Evolutionary conservation across 2,329 filamentous ascomycete genomes (phyloP).

Genomic region (Ophiostoma populinum): DNA sequence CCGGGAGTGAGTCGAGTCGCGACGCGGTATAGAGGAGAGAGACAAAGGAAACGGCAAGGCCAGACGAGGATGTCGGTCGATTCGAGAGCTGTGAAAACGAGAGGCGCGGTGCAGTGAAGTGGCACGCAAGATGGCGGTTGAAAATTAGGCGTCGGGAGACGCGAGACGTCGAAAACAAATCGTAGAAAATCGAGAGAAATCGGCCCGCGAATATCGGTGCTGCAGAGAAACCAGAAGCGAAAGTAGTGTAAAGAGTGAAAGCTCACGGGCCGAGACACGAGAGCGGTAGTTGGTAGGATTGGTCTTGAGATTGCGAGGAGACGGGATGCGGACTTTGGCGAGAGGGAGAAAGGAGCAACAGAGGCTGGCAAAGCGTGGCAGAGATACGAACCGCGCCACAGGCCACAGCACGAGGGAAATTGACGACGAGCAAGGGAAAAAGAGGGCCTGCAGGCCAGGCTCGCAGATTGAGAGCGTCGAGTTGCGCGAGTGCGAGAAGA

Average conservation of each 20-base stretch:
- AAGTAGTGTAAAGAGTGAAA: neutral
- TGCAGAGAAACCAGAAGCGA: neutral
- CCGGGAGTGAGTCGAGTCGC: neutral
- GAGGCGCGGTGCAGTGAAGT: slow-evolving; percentile 7
- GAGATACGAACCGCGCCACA: neutral
- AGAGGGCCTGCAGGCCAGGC: too few relatives aligned
- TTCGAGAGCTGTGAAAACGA: slow-evolving; percentile 5
- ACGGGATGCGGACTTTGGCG: neutral
- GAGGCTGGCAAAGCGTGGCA: neutral
- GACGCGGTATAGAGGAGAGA: neutral
- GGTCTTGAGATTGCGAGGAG: too few relatives aligned
- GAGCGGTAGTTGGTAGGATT: neutral
- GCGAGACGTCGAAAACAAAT: neutral
- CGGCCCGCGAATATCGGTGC: neutral
- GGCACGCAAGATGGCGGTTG: slow-evolving; percentile 1
- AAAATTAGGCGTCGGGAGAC: slow-evolving; percentile 4
- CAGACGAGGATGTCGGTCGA: neutral
- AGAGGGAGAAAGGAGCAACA: neutral
- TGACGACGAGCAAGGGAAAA: neutral
- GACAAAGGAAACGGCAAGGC: neutral
- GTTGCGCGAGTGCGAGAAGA: too few relatives aligned
- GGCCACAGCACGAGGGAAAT: neutral
- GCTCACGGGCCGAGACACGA: too few relatives aligned
- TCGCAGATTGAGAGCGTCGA: too few relatives aligned
- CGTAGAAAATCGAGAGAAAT: neutral